Evolutionary conservation across 768 basidiomycete genomes (phyloP), one percentile per base, ranked within the genome.

Genomic region (Leccinum subgranulosum): DNA sequence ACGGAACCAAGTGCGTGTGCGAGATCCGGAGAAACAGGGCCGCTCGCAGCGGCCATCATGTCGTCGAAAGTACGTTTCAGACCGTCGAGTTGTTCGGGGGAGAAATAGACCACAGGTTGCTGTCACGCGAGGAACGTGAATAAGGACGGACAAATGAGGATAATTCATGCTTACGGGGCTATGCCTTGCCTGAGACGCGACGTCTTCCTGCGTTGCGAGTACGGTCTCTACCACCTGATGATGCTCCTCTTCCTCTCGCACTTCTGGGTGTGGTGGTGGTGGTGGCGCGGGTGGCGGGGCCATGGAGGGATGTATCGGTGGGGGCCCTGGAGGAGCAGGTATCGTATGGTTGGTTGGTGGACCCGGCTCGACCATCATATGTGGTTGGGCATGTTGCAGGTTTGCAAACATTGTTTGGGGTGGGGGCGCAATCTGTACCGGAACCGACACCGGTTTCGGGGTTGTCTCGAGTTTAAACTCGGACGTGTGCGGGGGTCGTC

Each of bases 1-100:
- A 72, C 72, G 12, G 72, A 64, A 10, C 70, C 72, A 10, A 72
- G 61, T 4, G 64, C 66, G n/a, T 66, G 70, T 10, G 71, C 71
- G 19, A 73, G 63, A 0, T 72, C 66, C 7, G 70, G 71, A 15
- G 69, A 43, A 3, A 73, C 68, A 1, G 71, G 70, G 1, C 71
- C 72, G 41, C 62, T 66, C 19, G 71, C 71, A 9, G 65, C 69
- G 6, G 21, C 41, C 66, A 72, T 72, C 68, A 72, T 69, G 23
- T 66, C 59, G 0, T 73, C 72, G 17, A 72, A 72, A 41, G 66
- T 70, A 29, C 66, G 66, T 49, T 67, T 73, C 25, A 72, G 51
- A 36, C 68, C 69, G 3, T 62, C 60, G 10, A 72, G 62, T 48
- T 72, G 72, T 31, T 69, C 72, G 3, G 72, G 70, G 3, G 71